phyloP scores from a whole-genome alignment of 2,329 filamentous ascomycete genomes.

The Pseudogymnoascus verrucosus region DNA sequence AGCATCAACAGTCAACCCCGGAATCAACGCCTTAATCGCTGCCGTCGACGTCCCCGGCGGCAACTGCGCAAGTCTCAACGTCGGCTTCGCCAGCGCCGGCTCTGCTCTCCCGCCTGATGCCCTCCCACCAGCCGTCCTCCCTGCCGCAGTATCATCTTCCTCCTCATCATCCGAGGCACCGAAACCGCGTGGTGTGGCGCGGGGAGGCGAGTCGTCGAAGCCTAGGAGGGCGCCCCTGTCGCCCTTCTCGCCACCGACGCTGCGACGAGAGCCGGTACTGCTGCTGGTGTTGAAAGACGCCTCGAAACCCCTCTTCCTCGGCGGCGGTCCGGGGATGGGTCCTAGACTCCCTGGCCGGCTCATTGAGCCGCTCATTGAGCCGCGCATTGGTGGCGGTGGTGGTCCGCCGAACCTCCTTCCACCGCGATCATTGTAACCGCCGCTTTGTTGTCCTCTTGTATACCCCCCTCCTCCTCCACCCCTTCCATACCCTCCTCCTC shows the following conservation, averaged over 20 bases:
- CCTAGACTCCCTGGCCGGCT: slow-evolving; percentile 53
- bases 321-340: slow-evolving; percentile 40
- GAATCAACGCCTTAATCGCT: slow-evolving; percentile 51
- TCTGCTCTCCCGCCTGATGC: slow-evolving; percentile 37
- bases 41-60: slow-evolving; percentile 53
- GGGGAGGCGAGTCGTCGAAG: neutral
- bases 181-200: slow-evolving; percentile 60
- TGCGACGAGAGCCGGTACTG: neutral
- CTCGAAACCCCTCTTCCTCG: slow-evolving; percentile 47
- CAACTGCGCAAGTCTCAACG: slow-evolving; percentile 51
- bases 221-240: slow-evolving; percentile 11
- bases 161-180: slow-evolving; percentile 57
- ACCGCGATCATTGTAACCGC: neutral
- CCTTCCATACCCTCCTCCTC: slow-evolving; percentile 16
- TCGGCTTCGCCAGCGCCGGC: slow-evolving; percentile 53
- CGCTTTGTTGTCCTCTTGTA: neutral
- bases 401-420: neutral
- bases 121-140: neutral
- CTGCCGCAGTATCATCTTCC: slow-evolving; percentile 35
- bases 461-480: slow-evolving; percentile 22
- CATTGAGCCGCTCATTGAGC: slow-evolving; percentile 27
- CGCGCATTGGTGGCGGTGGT: slow-evolving; percentile 16
- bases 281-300: slow-evolving; percentile 30
- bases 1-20: slow-evolving; percentile 58
- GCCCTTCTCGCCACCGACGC: neutral